Conservation (phyloP, 148 eudicot genomes). For the Vaccinium macrocarpon region DNA sequence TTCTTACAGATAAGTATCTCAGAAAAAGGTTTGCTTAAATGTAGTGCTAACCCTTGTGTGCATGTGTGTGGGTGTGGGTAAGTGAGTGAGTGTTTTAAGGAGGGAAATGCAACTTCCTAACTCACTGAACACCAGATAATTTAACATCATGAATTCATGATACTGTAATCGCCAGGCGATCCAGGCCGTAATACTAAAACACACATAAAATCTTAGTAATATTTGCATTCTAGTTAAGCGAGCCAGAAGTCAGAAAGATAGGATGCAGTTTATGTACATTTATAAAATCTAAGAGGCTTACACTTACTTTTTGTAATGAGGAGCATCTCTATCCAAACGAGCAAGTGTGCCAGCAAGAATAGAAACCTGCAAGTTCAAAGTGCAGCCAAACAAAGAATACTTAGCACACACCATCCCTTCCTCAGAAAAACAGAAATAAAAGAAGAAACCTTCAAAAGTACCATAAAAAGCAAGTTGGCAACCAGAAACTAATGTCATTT, state of each 20-base stretch:
- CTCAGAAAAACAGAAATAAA: background rate
- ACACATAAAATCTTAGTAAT: background rate
- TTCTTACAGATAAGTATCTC: background rate
- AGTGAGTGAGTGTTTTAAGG: background rate
- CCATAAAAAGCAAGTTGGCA: background rate
- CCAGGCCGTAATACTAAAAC: background rate
- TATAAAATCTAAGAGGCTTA: slow-evolving; percentile 14
- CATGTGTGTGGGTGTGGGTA: background rate
- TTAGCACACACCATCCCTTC: background rate
- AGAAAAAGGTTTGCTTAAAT: background rate
- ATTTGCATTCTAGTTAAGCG: background rate
- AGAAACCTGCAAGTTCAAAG: slow-evolving; percentile 65
- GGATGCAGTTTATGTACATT: background rate
- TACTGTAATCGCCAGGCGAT: background rate
- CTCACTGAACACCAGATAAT: background rate
- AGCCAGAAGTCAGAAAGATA: background rate
- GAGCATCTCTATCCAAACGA: slow-evolving; percentile 99
- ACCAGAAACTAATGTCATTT: background rate
- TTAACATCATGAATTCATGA: slow-evolving; percentile 3
- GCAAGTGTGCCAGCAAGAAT: slow-evolving; percentile 98
- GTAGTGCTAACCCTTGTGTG: background rate
- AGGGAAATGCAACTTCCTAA: slow-evolving; percentile 1
- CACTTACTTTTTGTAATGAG: slow-evolving; percentile 89
- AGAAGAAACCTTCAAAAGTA: background rate
- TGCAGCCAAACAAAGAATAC: slow-evolving; percentile 13